Evolutionary conservation across 345 rosid species (phyloP).

Genomic region (Streptanthus diversifolius): DNA sequence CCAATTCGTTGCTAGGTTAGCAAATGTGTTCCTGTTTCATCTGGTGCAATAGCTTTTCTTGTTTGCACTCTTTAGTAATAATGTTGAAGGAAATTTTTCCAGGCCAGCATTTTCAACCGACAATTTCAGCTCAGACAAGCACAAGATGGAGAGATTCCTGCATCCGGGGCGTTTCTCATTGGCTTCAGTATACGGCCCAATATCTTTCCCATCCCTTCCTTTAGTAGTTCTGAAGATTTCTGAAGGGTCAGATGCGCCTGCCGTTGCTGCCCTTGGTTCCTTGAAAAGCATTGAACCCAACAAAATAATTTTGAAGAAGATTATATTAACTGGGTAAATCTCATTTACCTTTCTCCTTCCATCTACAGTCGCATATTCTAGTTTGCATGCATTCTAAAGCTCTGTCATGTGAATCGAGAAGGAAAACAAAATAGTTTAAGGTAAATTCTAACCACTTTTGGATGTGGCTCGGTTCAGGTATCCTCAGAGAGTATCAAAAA

Average conservation of each 20-base stretch:
- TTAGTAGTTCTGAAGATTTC: conserved; percentile 65
- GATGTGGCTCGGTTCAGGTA: conserved; percentile 52
- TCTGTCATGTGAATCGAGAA: not conserved
- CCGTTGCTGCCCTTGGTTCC: conserved; percentile 87
- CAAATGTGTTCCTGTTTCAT: not conserved
- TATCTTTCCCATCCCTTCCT: conserved; percentile 82
- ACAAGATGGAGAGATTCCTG: conserved; percentile 96
- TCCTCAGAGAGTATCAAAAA: conserved; percentile 86
- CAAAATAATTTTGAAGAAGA: conserved; percentile 77
- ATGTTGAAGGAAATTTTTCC: conserved; percentile 5
- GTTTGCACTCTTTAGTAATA: conserved; percentile 5
- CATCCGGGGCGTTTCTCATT: conserved; percentile 72
- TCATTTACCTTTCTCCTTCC: conserved; percentile 1
- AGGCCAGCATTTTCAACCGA: conserved; percentile 90
- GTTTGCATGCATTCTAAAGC: not conserved
- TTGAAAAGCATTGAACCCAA: conserved; percentile 78
- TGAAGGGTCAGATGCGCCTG: conserved; percentile 46
- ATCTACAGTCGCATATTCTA: not conserved
- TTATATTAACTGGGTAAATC: conserved; percentile 82
- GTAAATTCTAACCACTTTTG: not conserved
- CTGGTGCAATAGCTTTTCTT: not conserved
- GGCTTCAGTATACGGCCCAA: conserved; percentile 86
- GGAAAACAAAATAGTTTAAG: not conserved
- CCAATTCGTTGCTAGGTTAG: conserved; percentile 81
- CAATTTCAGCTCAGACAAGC: conserved; percentile 73